phyloP scores from a whole-genome alignment of 1,284 basidiomycete genomes.

The Veloboletus limbatus region DNA sequence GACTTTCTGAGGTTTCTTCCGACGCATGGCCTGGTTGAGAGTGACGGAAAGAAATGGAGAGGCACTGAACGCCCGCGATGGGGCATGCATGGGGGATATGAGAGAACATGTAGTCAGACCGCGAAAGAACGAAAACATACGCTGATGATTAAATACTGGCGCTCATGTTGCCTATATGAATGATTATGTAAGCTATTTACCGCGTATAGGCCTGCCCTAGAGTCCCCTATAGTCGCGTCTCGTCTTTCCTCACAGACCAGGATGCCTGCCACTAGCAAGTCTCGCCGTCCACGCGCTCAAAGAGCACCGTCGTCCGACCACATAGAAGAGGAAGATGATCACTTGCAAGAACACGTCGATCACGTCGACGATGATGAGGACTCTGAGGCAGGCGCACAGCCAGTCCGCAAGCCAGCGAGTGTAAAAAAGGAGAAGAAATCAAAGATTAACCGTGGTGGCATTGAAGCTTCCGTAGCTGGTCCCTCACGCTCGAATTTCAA shows the following conservation, averaged over 20 bases:
- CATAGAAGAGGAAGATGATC: constrained; percentile 59
- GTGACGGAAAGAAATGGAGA: constrained; percentile 61
- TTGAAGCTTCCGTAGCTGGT: constrained; percentile 15
- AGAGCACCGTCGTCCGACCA: constrained; percentile 50
- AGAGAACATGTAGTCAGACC: constrained; percentile 20
- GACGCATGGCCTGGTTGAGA: constrained; percentile 80
- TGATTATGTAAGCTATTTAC: constrained; percentile 10
- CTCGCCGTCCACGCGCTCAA: constrained; percentile 40
- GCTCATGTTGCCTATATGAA: background rate
- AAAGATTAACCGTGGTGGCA: constrained; percentile 26
- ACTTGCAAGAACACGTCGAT: constrained; percentile 36
- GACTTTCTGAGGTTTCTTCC: constrained; percentile 48
- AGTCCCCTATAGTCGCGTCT: constrained; percentile 28
- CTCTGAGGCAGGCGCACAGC: constrained; percentile 40
- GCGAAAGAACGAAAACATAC: constrained; percentile 29
- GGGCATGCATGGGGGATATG: constrained; percentile 15
- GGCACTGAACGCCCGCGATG: constrained; percentile 61
- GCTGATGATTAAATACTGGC: too few species aligned
- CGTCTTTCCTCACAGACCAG: constrained; percentile 1
- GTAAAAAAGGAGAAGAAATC: constrained; percentile 46
- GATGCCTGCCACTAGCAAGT: constrained; percentile 46
- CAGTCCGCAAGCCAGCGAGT: constrained; percentile 32
- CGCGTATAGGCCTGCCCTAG: constrained; percentile 41
- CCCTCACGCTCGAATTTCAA: constrained; percentile 18
- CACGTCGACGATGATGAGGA: constrained; percentile 42